Base-by-base conservation (phyloP, 2,329 filamentous ascomycete genomes). In the Fusarium acutatum region DNA sequence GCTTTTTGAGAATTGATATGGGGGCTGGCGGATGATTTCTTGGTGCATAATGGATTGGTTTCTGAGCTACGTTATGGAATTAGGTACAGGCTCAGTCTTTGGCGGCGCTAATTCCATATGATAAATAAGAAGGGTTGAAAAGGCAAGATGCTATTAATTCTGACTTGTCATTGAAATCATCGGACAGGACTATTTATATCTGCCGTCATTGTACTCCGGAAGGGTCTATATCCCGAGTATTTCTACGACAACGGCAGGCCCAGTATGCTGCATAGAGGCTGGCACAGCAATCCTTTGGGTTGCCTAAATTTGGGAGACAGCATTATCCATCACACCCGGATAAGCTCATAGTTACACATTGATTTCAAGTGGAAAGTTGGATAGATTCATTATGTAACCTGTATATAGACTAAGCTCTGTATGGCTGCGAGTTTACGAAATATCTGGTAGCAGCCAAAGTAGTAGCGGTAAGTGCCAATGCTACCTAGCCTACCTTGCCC, bases 31-130 rank as follows among this genome's bases (percentile, higher is more conserved):
- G 12, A 32, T 49, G 5, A 24, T 13, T 10, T 7, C 7, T 32
- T 15, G 3, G 15, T n/a, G 3, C 15, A 14, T 18, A 6, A n/a
- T 10, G 11, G 1, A 13, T 24, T 3, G 7, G 11, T 11, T 9
- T 49, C 46, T 32, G 3, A 18, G 7, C 5, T 32, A 10, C 11
- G 7, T 7, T 49, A 18, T 3, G 22, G 11, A 14, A 13, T 3
- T 18, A 32, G 22, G 11, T n/a, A 18, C 3, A 18, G 15, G 10
- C 18, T 5, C 28, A 24, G 6, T 12, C 11, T 49, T 10, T 49
- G 7, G 22, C 22, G 5, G 6, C 28, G 3, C 15, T 32, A 11
- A 10, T 15, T 49, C 6, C 7, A 32, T 1, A 17, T n/a, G n/a
- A 6, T 10, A 9, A 32, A 18, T 18, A 7, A 32, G 11, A 7